phyloP scores from a whole-genome alignment of 371 early-diverging fungal species.

The Vavraia culicis region DNA sequence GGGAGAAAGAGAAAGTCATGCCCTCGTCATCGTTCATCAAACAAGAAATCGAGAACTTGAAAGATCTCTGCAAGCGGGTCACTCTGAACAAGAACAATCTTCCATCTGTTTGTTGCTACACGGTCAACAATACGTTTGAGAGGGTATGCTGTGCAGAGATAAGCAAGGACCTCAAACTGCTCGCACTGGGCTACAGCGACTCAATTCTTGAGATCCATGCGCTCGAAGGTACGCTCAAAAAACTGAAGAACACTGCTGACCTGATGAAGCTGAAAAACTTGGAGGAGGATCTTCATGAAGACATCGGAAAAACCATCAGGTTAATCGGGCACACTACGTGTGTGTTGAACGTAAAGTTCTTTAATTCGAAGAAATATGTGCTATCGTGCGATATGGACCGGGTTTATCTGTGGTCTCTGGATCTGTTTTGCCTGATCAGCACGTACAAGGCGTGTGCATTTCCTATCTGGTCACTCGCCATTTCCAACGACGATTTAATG shows the following conservation, averaged over 20 bases:
- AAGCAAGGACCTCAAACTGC: conserved; percentile 31
- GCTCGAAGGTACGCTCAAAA: conserved; percentile 36
- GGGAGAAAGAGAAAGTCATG: conserved; percentile 25
- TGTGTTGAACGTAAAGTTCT: conserved; percentile 69
- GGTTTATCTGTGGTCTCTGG: conserved; percentile 79
- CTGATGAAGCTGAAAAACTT: conserved; percentile 34
- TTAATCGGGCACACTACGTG: conserved; percentile 86
- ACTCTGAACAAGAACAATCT: conserved; percentile 52
- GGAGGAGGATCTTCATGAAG: conserved; percentile 39
- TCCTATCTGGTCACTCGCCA: conserved; percentile 81
- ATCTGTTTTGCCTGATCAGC: conserved; percentile 62
- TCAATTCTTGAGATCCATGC: conserved; percentile 42
- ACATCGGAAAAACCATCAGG: conserved; percentile 38
- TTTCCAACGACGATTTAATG: conserved; percentile 68
- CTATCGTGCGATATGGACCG: conserved; percentile 78
- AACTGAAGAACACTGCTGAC: conserved; percentile 35
- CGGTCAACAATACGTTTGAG: conserved; percentile 77
- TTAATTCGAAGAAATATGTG: conserved; percentile 61
- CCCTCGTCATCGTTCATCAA: conserved; percentile 31
- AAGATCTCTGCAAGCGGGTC: conserved; percentile 59
- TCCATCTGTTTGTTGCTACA: conserved; percentile 81
- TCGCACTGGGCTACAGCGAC: conserved; percentile 42
- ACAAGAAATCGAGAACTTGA: conserved; percentile 48
- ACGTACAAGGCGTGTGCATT: conserved; percentile 85
- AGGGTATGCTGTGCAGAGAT: conserved; percentile 39